phyloP scores from a whole-genome alignment of 2,329 filamentous ascomycete species.

The Fusarium kyushuense region DNA sequence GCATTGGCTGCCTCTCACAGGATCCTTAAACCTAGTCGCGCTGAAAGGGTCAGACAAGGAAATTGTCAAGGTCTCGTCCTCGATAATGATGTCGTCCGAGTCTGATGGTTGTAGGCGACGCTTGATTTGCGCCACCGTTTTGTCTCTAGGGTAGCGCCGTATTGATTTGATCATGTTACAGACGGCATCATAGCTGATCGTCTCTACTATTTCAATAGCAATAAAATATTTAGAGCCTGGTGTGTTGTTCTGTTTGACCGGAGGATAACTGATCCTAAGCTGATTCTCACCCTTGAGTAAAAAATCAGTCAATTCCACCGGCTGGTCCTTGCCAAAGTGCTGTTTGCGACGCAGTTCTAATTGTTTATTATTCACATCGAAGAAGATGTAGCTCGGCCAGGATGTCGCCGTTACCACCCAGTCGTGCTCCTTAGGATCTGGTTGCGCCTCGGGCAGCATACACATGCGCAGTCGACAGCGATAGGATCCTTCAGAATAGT shows the following conservation, averaged over 20 bases:
- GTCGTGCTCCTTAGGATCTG: slow-evolving; percentile 56
- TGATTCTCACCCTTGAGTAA: slow-evolving; percentile 71
- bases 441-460: slow-evolving; percentile 33
- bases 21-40: slow-evolving; percentile 72
- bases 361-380: slow-evolving; percentile 73
- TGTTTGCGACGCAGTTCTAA: slow-evolving; percentile 73
- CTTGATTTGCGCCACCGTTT: slow-evolving; percentile 70
- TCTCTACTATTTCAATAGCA: slow-evolving; percentile 77
- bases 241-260: slow-evolving; percentile 45
- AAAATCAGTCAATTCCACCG: slow-evolving; percentile 76
- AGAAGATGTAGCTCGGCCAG: slow-evolving; percentile 79
- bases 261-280: slow-evolving; percentile 64
- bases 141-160: slow-evolving; percentile 56
- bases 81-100: slow-evolving; percentile 71
- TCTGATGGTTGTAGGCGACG: slow-evolving; percentile 54
- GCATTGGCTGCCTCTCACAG: slow-evolving; percentile 78
- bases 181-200: slow-evolving; percentile 61
- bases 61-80: slow-evolving; percentile 66
- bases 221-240: slow-evolving; percentile 62
- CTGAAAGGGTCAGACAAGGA: slow-evolving; percentile 77
- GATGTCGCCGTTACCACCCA: slow-evolving; percentile 74
- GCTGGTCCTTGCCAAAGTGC: slow-evolving; percentile 80
- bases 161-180: slow-evolving; percentile 54
- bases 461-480: slow-evolving; percentile 79
- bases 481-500: slow-evolving; percentile 64